Base-by-base conservation (phyloP, 2,329 filamentous ascomycete genomes). In the Monilinia laxa region DNA sequence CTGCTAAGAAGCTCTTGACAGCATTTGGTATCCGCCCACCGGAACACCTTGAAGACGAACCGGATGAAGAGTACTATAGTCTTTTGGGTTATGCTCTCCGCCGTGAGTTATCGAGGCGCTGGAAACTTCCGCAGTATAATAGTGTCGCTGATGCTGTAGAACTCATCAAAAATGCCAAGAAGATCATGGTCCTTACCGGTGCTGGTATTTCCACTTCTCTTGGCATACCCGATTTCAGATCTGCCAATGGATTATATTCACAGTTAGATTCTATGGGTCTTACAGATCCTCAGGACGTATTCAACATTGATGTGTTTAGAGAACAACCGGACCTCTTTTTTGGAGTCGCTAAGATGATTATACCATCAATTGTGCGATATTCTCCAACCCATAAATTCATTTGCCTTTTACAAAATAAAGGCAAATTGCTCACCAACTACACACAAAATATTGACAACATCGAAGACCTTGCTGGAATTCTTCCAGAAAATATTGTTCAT, bases 371-470 rank as follows among this genome's bases (percentile, higher is more conserved):
- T 18, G 88, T 91, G 71, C 88, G 88, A 73, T 96, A 88, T 81
- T 93, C 94, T 0, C 93, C 94, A 0, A 98, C 95, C 0, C 95
- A 99, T 81, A 89, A 90, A 64, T 99, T 99, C 80, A 96, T 99
- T 75, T 87, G 88, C 45, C 84, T 97, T 73, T 85, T 99, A 47
- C 91, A 99, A 78, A 85, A 94, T 72, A 90, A 93, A 77, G 88
- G 86, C 71, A 97, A 97, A 78, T 85, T 99, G 9, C 85, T 97
- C 68, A 98, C 93, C 53, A 97, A 98, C 80, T 99, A 97, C 81
- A 96, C 95, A 0, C 95, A 99, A 77, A 99, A 99, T 78, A 98
- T 99, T 75, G 95, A 99, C 81, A 97, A 97, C 73, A 87, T 97
- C 62, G 94, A 99, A 78, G 85, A 88, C 69, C 88, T 91, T 74